Percentiles rank a stretch among this genome's conserved stretches.
Evolutionary conservation across 2,329 filamentous ascomycete genomes (phyloP).

Genomic region (Apiospora arundinis): DNA sequence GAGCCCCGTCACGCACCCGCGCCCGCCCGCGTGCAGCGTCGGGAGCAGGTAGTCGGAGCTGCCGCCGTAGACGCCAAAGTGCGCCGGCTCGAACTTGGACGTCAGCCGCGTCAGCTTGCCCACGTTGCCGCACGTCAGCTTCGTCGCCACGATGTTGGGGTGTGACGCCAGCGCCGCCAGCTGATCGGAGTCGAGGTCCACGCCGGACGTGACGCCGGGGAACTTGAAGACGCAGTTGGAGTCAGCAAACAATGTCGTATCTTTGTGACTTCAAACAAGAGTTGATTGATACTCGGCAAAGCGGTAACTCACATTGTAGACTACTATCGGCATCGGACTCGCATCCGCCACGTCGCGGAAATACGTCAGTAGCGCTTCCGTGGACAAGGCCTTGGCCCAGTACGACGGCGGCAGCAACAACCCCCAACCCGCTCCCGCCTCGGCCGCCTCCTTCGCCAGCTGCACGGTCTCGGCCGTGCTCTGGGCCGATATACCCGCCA

Average conservation of each 20-base stretch:
- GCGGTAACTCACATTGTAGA: constrained; percentile 37
- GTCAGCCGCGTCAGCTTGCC: constrained; percentile 39
- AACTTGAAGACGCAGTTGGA: constrained; percentile 27
- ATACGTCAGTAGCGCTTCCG: constrained; percentile 43
- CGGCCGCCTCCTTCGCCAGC: constrained; percentile 45
- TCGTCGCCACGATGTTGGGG: constrained; percentile 37
- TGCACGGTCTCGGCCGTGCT: constrained; percentile 44
- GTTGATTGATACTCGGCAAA: not conserved
- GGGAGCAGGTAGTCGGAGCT: constrained; percentile 52
- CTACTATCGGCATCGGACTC: constrained; percentile 36
- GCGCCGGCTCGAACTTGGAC: constrained; percentile 43
- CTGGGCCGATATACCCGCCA: constrained; percentile 51
- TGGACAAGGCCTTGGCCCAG: constrained; percentile 44
- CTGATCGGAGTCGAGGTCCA: constrained; percentile 37
- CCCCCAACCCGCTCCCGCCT: constrained; percentile 46
- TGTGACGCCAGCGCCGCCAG: constrained; percentile 33
- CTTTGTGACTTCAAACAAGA: not conserved
- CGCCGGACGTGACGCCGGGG: constrained; percentile 42
- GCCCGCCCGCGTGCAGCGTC: constrained; percentile 42
- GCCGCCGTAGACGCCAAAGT: constrained; percentile 52
- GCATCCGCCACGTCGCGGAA: constrained; percentile 46
- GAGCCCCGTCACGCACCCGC: constrained; percentile 33
- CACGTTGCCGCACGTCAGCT: constrained; percentile 39
- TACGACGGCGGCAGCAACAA: constrained; percentile 48
- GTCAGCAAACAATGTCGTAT: not conserved